These are phyloP conservation scores for Aphanomyces astaci DNA, from an alignment of 352 stramenopile genomes.

Conservation along the genomic window DNA sequence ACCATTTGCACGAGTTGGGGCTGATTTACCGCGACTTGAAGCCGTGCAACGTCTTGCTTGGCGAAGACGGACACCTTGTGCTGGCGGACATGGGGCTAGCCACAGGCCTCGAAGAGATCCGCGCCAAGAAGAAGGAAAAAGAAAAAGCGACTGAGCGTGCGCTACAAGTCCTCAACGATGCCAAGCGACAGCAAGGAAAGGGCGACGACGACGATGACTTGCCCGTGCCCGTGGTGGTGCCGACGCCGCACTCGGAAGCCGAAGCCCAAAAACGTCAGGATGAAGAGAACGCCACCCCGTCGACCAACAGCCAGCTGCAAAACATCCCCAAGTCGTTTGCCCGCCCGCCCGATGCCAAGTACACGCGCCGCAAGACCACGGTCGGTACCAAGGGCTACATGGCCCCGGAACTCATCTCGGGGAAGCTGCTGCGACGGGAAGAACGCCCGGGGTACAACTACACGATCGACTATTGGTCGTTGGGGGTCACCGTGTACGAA, in stretches of 20 bases:
- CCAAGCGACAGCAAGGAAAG: slow-evolving; percentile 4
- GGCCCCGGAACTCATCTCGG: slow-evolving; percentile 85
- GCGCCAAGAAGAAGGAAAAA: slow-evolving; percentile 49
- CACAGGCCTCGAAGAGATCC: slow-evolving; percentile 44
- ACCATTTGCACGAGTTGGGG: slow-evolving; percentile 82
- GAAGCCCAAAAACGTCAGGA: neutral
- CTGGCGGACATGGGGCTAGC: slow-evolving; percentile 84
- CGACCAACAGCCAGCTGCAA: neutral
- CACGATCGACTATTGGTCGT: slow-evolving; percentile 72
- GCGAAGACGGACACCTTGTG: slow-evolving; percentile 84
- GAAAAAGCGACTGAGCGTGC: neutral
- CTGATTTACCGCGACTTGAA: slow-evolving; percentile 86
- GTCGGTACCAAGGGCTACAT: slow-evolving; percentile 87
- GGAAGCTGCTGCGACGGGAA: slow-evolving; percentile 71
- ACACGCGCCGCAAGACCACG: slow-evolving; percentile 65
- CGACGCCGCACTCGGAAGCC: neutral
- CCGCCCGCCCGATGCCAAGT: slow-evolving; percentile 40
- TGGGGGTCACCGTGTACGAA: slow-evolving; percentile 85
- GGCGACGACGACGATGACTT: too few relatives aligned
- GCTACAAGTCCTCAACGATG: too few relatives aligned
- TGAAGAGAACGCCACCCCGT: neutral
- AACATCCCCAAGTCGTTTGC: slow-evolving; percentile 23
- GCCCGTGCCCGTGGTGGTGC: neutral
- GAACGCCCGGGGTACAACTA: slow-evolving; percentile 71
- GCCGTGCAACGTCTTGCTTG: slow-evolving; percentile 83